A percentile compares a stretch with the other conserved stretches of the same genome.
phyloP scores from a whole-genome alignment of 495 filamentous ascomycete genomes.

The Venustampulla echinocandica region DNA sequence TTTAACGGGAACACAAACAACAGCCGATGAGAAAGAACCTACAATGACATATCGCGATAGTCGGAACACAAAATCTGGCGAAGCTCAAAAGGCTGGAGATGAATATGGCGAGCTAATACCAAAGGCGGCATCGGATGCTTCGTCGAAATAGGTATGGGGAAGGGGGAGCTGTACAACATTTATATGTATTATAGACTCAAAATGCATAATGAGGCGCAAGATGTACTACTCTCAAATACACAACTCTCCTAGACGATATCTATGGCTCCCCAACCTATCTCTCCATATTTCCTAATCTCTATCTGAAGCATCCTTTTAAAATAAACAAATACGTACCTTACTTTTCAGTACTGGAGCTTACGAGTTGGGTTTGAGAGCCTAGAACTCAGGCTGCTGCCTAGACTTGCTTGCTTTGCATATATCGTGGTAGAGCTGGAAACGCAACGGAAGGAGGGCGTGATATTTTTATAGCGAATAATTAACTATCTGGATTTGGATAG shows the following conservation, averaged over 20 bases:
- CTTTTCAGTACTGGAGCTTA: no score
- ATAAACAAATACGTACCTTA: no score
- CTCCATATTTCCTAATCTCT: neutral
- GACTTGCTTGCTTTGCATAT: no score
- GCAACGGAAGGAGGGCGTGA: no score
- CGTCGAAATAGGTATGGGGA: slow-evolving; percentile 10
- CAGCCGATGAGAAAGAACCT: slow-evolving; percentile 11
- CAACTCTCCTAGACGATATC: slow-evolving; percentile 5
- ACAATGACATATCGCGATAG: slow-evolving; percentile 11
- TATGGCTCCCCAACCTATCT: no score
- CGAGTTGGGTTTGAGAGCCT: no score
- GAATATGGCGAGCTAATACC: slow-evolving; percentile 40
- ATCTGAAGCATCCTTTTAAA: neutral
- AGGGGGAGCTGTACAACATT: neutral
- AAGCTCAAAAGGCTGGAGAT: slow-evolving; percentile 12
- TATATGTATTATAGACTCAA: slow-evolving; percentile 2
- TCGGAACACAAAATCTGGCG: slow-evolving; percentile 5
- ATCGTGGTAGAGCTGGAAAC: no score
- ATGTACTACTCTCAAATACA: slow-evolving; percentile 10
- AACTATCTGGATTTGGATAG: no score
- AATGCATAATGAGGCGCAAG: slow-evolving; percentile 7
- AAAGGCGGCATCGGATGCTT: slow-evolving; percentile 41
- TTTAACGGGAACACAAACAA: no score
- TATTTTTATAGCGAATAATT: no score
- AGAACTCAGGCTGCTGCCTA: no score